Conservation (phyloP, 23 red algal species). For the Gracilaria domingensis region DNA sequence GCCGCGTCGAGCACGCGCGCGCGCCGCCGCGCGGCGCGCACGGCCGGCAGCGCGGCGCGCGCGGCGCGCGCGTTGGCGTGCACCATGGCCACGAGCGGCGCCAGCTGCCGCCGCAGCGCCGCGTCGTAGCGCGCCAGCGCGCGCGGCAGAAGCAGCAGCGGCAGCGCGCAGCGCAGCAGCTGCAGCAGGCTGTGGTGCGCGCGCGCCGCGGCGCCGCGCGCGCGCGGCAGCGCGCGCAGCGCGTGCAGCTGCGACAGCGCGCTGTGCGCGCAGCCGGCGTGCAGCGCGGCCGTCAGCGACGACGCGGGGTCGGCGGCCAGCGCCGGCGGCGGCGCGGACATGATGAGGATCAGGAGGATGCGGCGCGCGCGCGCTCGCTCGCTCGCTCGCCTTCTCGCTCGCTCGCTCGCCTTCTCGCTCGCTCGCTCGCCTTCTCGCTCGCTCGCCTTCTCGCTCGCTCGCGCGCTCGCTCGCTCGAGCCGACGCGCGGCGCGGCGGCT, state of each 20-base stretch:
- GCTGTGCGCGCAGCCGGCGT: background rate
- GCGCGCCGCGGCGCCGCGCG: background rate
- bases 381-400: too few species aligned
- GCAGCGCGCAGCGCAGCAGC: background rate
- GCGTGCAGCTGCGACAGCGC: background rate
- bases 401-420: too few species aligned
- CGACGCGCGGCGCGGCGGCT: too few species aligned
- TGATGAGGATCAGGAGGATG: too few species aligned
- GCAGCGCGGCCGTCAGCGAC: background rate
- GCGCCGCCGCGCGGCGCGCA: background rate
- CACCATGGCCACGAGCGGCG: background rate
- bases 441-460: too few species aligned
- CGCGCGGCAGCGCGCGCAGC: background rate
- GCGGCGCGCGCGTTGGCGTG: background rate
- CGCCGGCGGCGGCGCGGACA: too few species aligned
- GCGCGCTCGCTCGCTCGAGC: too few species aligned
- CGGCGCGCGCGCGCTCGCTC: too few species aligned
- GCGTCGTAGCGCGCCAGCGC: background rate
- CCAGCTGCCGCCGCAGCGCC: background rate
- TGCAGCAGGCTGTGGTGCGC: background rate
- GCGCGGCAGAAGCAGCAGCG: constrained; percentile 14
- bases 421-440: too few species aligned
- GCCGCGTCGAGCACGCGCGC: background rate
- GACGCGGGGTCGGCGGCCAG: background rate
- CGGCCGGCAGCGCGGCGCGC: background rate